Conservation (phyloP, 164 flowering plant genomes). For the Magnolia changhungtana region DNA sequence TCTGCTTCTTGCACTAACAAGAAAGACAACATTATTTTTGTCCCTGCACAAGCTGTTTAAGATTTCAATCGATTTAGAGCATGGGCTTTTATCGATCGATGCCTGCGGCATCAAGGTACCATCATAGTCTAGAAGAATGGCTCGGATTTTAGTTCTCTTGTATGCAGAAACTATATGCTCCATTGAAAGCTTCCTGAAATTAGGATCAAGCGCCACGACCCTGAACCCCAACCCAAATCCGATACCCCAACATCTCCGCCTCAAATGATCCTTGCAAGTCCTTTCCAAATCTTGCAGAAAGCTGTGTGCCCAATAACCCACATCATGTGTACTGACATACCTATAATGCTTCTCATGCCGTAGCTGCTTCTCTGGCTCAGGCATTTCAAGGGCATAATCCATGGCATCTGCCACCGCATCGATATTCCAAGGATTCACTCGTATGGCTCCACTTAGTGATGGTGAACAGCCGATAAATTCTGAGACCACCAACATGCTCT, state of each 20-base stretch:
- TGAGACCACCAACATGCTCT: conserved; percentile 71
- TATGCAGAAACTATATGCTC: conserved; percentile 72
- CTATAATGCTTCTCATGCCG: conserved; percentile 74
- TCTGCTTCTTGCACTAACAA: conserved; percentile 62
- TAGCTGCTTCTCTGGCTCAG: conserved; percentile 58
- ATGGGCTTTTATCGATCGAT: conserved; percentile 61
- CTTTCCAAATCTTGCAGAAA: conserved; percentile 67
- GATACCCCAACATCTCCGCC: conserved; percentile 65
- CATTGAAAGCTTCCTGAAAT: conserved; percentile 62
- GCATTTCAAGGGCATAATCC: conserved; percentile 54
- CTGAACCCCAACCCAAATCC: conserved; percentile 68
- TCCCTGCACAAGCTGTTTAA: conserved; percentile 56
- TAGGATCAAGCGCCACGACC: conserved; percentile 71
- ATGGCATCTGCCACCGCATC: conserved; percentile 76
- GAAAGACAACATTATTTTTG: conserved; percentile 55
- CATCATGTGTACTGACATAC: conserved; percentile 75
- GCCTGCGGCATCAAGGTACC: conserved; percentile 72
- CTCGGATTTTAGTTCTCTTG: conserved; percentile 50
- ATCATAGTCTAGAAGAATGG: conserved; percentile 81
- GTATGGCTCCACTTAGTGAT: conserved; percentile 72
- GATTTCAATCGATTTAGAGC: conserved; percentile 41
- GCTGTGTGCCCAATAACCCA: conserved; percentile 71
- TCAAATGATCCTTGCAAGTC: conserved; percentile 51
- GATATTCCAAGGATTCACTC: conserved; percentile 81
- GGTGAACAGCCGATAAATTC: conserved; percentile 84